Percentiles rank a stretch among this genome's conserved stretches.
phyloP scores from a whole-genome alignment of 2,329 filamentous ascomycete genomes.

The Colletotrichum aenigma region DNA sequence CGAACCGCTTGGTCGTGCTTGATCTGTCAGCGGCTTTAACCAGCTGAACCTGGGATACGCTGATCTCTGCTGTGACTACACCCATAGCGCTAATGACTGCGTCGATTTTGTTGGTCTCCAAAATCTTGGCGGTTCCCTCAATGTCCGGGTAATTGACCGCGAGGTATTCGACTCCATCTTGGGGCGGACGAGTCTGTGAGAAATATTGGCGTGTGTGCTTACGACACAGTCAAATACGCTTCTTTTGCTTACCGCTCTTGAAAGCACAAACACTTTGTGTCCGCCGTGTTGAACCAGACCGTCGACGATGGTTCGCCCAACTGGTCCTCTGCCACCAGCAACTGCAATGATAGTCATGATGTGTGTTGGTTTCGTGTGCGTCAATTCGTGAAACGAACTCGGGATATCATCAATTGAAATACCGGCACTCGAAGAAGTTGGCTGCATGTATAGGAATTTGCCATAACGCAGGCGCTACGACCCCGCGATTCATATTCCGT shows the following conservation, averaged over 20 bases:
- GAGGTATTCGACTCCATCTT: conserved; percentile 15
- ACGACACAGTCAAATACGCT: neutral
- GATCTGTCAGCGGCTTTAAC: conserved; percentile 48
- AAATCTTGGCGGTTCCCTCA: conserved; percentile 19
- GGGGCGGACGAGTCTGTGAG: neutral
- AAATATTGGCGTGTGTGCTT: neutral
- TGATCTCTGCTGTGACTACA: conserved; percentile 29
- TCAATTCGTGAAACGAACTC: accelerated
- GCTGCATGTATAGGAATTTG: neutral
- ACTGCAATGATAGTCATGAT: conserved; percentile 40
- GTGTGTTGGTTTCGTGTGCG: accelerated
- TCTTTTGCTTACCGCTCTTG: conserved; percentile 34
- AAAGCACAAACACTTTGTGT: conserved; percentile 43
- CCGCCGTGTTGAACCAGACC: conserved; percentile 35
- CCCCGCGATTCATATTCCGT: neutral
- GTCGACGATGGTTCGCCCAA: conserved; percentile 53
- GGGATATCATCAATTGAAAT: accelerated
- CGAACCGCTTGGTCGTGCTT: conserved; percentile 39
- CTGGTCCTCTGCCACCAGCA: conserved; percentile 48
- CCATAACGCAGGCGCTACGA: accelerated
- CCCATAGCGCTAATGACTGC: conserved; percentile 44
- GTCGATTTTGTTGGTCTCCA: conserved; percentile 42
- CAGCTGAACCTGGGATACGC: conserved; percentile 40
- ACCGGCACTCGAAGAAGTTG: accelerated
- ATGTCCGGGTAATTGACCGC: conserved; percentile 30